phyloP scores from a whole-genome alignment of 2,329 filamentous ascomycete species.

The Ophiostoma ulmi region DNA sequence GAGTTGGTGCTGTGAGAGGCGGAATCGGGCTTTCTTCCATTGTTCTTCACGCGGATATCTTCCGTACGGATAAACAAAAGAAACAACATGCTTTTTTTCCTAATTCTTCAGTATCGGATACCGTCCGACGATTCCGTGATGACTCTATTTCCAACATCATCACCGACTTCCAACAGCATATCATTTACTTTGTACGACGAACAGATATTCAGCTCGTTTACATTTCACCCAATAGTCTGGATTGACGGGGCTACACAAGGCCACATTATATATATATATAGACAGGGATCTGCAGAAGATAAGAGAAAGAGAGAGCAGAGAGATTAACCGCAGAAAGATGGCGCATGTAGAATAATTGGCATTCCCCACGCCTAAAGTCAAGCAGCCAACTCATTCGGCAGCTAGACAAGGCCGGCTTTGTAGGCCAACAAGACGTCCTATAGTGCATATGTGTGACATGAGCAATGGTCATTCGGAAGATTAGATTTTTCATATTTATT shows the following conservation, averaged over 20 bases:
- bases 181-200: neutral
- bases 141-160: neutral
- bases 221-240: neutral
- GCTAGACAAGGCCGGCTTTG: no score
- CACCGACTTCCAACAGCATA: neutral
- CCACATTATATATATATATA: neutral
- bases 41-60: neutral
- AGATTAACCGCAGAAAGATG: neutral
- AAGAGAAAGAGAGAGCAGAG: neutral
- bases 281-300: neutral
- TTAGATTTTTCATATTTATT: neutral
- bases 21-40: slow-evolving; percentile 1
- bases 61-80: neutral
- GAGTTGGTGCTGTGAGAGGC: neutral
- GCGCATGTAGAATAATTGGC: neutral
- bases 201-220: neutral
- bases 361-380: neutral
- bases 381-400: neutral
- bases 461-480: neutral
- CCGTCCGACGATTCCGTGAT: neutral
- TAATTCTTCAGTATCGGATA: neutral
- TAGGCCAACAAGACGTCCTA: neutral
- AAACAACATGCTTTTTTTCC: no score
- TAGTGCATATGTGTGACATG: neutral
- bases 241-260: neutral